Evolutionary conservation across 208 protist genomes (phyloP).

Genomic region (Trypanosoma grayi): DNA sequence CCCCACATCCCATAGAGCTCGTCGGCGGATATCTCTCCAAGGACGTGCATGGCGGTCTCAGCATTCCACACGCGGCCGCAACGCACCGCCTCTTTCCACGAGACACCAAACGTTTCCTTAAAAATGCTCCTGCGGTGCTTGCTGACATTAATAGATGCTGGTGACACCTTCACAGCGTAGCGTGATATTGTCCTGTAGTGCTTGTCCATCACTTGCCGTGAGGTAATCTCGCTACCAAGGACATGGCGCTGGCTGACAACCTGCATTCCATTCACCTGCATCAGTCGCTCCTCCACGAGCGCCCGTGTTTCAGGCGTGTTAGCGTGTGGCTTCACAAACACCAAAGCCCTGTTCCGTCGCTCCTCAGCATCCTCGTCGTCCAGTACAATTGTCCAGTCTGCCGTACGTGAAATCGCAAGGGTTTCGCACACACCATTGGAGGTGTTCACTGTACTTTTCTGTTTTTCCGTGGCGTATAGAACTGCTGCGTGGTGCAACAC

Average conservation of each 20-base stretch:
- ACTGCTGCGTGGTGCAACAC: constrained; percentile 24
- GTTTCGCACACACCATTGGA: neutral
- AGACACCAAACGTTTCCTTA: constrained; percentile 35
- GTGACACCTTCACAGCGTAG: constrained; percentile 46
- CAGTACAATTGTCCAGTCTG: constrained; percentile 32
- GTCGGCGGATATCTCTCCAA: constrained; percentile 33
- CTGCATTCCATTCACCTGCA: constrained; percentile 30
- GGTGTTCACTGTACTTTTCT: neutral
- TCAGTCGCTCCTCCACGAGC: constrained; percentile 30
- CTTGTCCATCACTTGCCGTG: constrained; percentile 58
- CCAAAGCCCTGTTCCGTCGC: constrained; percentile 43
- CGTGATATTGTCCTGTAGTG: constrained; percentile 67
- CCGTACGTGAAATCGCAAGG: neutral
- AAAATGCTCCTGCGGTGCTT: constrained; percentile 31
- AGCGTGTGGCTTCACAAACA: constrained; percentile 80
- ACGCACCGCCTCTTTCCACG: constrained; percentile 51
- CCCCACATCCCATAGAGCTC: constrained; percentile 45
- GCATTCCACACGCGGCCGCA: constrained; percentile 71
- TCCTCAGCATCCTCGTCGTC: constrained; percentile 28
- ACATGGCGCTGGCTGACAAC: constrained; percentile 47
- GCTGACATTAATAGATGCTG: constrained; percentile 23
- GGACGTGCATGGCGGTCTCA: constrained; percentile 38
- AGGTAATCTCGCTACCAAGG: constrained; percentile 29
- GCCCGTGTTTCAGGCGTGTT: constrained; percentile 29
- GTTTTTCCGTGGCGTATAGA: constrained; percentile 28